Evolutionary conservation across 345 rosid species (phyloP).

Genomic region (Cardamine occulta): DNA sequence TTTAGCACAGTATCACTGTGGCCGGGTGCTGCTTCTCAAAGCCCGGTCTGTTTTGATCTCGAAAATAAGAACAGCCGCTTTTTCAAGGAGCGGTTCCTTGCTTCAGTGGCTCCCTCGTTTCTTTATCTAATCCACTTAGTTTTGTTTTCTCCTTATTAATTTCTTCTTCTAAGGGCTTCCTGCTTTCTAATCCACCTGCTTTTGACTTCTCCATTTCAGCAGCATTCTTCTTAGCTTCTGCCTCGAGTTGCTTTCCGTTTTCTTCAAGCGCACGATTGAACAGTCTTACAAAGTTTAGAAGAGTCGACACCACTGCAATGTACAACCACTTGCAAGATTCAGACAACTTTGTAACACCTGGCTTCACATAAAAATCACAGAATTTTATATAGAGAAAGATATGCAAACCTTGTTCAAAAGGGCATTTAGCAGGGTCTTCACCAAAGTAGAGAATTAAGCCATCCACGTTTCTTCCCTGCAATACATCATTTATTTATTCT

Average conservation of each 20-base stretch:
- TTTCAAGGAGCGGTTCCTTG: conserved; percentile 14
- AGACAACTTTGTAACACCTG: background rate
- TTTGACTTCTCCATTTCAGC: conserved; percentile 54
- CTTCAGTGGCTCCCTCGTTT: conserved; percentile 13
- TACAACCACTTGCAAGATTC: conserved; percentile 22
- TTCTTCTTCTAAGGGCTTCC: conserved; percentile 27
- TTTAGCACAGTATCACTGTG: conserved; percentile 7
- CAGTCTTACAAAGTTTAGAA: conserved; percentile 74
- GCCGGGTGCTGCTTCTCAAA: background rate
- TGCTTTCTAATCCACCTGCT: conserved; percentile 46
- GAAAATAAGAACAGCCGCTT: background rate
- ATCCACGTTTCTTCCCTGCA: conserved; percentile 87
- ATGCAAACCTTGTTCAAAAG: conserved; percentile 84
- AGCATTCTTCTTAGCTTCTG: conserved; percentile 63
- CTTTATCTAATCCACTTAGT: conserved; percentile 27
- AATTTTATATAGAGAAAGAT: conserved; percentile 5
- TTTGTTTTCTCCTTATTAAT: conserved; percentile 22
- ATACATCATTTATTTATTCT: conserved; percentile 12
- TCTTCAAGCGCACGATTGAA: conserved; percentile 81
- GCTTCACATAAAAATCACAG: background rate
- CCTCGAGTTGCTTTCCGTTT: conserved; percentile 76
- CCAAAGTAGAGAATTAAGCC: conserved; percentile 91
- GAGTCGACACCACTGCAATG: conserved; percentile 71
- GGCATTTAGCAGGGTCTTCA: conserved; percentile 92
- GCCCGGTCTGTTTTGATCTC: background rate